Evolutionary conservation across 495 filamentous ascomycete genomes (phyloP).

Genomic region (Staphylotrichum longicolle): DNA sequence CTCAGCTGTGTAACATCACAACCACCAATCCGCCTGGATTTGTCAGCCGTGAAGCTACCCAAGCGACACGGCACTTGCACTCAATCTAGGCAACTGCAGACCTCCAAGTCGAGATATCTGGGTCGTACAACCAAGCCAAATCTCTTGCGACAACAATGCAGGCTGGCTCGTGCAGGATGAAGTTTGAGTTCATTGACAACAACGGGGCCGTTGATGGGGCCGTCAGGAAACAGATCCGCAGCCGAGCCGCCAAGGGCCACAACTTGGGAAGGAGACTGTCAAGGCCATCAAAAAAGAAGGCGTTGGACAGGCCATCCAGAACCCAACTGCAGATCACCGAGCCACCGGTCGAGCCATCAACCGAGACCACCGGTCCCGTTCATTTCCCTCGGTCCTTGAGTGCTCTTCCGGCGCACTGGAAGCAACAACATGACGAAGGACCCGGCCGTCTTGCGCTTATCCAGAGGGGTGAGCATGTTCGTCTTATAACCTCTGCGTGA

Average conservation of each 20-base stretch:
- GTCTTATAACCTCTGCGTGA: background rate
- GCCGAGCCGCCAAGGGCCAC: slow-evolving; percentile 6
- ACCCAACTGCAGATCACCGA: background rate
- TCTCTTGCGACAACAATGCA: background rate
- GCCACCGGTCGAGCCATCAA: no score
- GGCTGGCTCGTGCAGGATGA: background rate
- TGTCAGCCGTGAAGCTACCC: no score
- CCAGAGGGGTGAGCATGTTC: background rate
- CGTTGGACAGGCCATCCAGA: background rate
- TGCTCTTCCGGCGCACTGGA: background rate
- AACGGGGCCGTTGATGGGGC: background rate
- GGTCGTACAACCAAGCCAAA: no score
- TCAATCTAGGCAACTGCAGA: no score
- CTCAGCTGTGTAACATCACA: no score
- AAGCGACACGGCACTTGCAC: no score
- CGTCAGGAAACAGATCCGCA: slow-evolving; percentile 1
- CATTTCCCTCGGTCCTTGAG: background rate
- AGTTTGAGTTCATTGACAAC: slow-evolving; percentile 9
- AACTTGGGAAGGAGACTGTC: slow-evolving; percentile 4
- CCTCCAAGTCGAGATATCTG: no score
- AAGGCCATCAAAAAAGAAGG: background rate
- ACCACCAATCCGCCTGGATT: no score
- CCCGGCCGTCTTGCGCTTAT: background rate
- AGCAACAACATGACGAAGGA: background rate
- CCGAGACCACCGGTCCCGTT: background rate